phyloP scores from a whole-genome alignment of 352 stramenopile species.

The Globisporangium polare region DNA sequence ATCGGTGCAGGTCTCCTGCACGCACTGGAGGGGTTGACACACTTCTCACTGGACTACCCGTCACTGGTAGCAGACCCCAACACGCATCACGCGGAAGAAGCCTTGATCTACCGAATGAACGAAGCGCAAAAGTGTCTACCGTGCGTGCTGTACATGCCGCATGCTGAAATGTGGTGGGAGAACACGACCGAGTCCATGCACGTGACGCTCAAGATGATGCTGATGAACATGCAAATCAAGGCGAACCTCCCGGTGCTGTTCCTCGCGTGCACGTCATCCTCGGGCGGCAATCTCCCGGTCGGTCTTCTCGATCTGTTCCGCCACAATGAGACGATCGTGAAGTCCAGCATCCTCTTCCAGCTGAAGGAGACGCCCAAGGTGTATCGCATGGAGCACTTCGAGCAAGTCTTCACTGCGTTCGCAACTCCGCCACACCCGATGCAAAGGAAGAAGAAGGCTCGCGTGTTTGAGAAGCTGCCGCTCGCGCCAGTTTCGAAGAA shows the following conservation, averaged over 20 bases:
- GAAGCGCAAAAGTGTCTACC: conserved; percentile 77
- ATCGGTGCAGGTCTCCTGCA: conserved; percentile 65
- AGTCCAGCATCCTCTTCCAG: conserved; percentile 46
- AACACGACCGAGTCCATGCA: conserved; percentile 75
- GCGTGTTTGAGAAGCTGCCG: conserved; percentile 45
- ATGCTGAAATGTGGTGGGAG: conserved; percentile 74
- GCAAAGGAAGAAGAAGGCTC: conserved; percentile 18
- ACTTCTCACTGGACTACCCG: conserved; percentile 81
- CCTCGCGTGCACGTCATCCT: conserved; percentile 60
- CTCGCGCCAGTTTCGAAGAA: conserved; percentile 46
- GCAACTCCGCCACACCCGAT: conserved; percentile 35
- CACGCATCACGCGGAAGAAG: conserved; percentile 64
- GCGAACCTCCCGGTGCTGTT: conserved; percentile 73
- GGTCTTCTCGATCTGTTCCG: conserved; percentile 59
- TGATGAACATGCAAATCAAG: conserved; percentile 66
- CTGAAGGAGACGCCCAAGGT: conserved; percentile 25
- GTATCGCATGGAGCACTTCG: conserved; percentile 48
- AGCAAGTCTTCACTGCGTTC: conserved; percentile 54
- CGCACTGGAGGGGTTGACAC: conserved; percentile 64
- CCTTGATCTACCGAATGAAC: conserved; percentile 61
- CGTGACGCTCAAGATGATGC: conserved; percentile 74
- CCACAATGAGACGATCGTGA: conserved; percentile 32
- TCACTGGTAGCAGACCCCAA: conserved; percentile 70
- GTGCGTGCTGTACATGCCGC: conserved; percentile 76
- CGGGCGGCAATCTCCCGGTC: conserved; percentile 32